Base-by-base conservation (phyloP, 108 stramenopile species). In the Nitzschia putrida region DNA sequence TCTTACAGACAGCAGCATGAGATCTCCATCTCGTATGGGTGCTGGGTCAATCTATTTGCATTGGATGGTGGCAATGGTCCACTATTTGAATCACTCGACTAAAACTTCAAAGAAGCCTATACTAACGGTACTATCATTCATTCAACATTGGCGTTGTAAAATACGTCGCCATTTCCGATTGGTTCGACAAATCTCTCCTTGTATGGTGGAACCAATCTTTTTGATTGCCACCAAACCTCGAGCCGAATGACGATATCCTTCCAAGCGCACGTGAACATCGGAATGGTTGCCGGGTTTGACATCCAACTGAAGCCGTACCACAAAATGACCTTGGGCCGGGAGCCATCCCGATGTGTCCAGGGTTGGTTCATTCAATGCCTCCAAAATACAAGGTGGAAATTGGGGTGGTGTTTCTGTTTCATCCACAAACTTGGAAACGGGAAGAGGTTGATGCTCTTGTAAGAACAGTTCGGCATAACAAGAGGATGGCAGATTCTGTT, bases 161-260 rank as follows among this genome's bases (percentile, higher is more conserved):
- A 80, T 69, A 1, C 88, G 82, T 12, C 93, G 86, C 93, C 93
- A 94, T 65, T 76, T 79, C 44, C 90, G 82, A 73, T 90, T 94
- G 24, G 85, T 89, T 16, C 87, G 72, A 23, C 71, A 73, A 16
- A 91, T 71, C 53, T 94, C 93, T 34, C 87, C 90, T 64, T 79
- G 77, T 64, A 91, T 52, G 40, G 58, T 71, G 21, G 67, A 69
- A 29, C 75, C 76, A 53, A 93, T 77, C 60, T 80, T 88, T 52
- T 85, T 76, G 41, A 90, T 58, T 3, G 77, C 64, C 40, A 42
- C 42, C 42, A 16, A 57, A 2, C 89, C 92, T 29, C 60, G 68
- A 25, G 68, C 53, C 20, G 91, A 85, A 69, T 92, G 88, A 18
- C 69, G 42, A 72, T 68, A 89, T n/a, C 71, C 57, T 58, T 70